phyloP scores from a whole-genome alignment of 2,329 filamentous ascomycete genomes.

The Cryphonectria nitschkei region DNA sequence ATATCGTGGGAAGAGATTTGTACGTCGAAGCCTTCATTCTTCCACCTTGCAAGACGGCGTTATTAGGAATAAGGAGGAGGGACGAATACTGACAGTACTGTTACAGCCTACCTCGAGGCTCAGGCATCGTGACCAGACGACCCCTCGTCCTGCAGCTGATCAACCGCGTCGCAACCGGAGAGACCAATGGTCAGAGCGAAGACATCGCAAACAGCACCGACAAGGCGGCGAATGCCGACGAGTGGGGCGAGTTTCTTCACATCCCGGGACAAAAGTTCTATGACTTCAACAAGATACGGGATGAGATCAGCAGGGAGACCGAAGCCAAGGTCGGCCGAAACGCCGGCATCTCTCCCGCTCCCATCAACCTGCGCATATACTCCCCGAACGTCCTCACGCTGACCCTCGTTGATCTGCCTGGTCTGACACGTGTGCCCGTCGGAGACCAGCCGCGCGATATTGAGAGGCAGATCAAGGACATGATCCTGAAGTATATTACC shows the following conservation, averaged over 20 bases:
- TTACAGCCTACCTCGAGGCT: slow-evolving; percentile 86
- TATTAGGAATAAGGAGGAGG: slow-evolving; percentile 4
- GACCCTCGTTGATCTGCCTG: slow-evolving; percentile 93
- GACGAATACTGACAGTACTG: slow-evolving; percentile 7
- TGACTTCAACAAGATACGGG: slow-evolving; percentile 96
- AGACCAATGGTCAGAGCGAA: slow-evolving; percentile 74
- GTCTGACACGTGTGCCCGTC: slow-evolving; percentile 95
- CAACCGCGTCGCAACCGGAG: slow-evolving; percentile 68
- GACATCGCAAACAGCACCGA: slow-evolving; percentile 72
- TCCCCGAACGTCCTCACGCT: slow-evolving; percentile 95
- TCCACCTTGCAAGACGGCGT: slow-evolving; percentile 10
- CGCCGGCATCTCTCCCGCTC: slow-evolving; percentile 96
- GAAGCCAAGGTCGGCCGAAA: slow-evolving; percentile 72
- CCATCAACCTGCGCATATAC: slow-evolving; percentile 98
- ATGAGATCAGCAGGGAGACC: slow-evolving; percentile 90
- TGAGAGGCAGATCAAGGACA: slow-evolving; percentile 94
- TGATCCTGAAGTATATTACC: slow-evolving; percentile 97
- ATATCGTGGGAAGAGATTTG: slow-evolving; percentile 99
- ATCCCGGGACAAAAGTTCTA: slow-evolving; percentile 89
- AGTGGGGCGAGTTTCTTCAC: slow-evolving; percentile 97
- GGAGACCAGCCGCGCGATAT: slow-evolving; percentile 97
- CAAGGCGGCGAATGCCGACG: slow-evolving; percentile 84
- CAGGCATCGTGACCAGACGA: slow-evolving; percentile 94
- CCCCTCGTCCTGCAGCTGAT: slow-evolving; percentile 97
- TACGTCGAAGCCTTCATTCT: slow-evolving; percentile 54